phyloP scores from a whole-genome alignment of 805 yeast species.

The Lipomyces yamadae region DNA sequence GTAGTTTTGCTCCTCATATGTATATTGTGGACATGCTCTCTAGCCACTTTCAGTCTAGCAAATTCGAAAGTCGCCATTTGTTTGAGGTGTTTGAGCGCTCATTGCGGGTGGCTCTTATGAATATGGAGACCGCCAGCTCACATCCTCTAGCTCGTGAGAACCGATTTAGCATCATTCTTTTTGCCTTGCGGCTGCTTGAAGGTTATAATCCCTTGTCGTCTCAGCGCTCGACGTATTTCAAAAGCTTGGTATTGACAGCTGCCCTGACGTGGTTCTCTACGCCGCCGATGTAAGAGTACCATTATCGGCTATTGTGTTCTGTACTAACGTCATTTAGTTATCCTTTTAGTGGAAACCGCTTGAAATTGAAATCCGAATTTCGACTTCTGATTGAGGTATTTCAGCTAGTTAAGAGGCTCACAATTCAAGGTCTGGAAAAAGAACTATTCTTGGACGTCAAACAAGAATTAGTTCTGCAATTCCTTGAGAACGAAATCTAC shows the following conservation, averaged over 20 bases:
- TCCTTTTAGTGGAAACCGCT: slow-evolving; percentile 84
- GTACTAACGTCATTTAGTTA: slow-evolving; percentile 44
- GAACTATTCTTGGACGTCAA: slow-evolving; percentile 51
- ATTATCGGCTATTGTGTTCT: neutral
- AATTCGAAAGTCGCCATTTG: slow-evolving; percentile 71
- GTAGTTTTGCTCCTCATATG: slow-evolving; percentile 67
- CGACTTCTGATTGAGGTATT: slow-evolving; percentile 61
- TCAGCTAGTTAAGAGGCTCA: slow-evolving; percentile 41
- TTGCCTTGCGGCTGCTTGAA: slow-evolving; percentile 67
- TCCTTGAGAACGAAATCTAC: slow-evolving; percentile 76
- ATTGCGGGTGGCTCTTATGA: slow-evolving; percentile 50
- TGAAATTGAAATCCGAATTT: slow-evolving; percentile 72
- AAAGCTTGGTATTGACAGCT: slow-evolving; percentile 62
- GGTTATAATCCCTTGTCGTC: slow-evolving; percentile 59
- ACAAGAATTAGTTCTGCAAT: slow-evolving; percentile 59
- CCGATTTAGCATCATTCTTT: slow-evolving; percentile 73
- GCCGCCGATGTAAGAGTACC: slow-evolving; percentile 48
- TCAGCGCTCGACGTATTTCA: slow-evolving; percentile 53
- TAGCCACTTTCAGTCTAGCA: slow-evolving; percentile 79
- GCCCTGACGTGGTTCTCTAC: slow-evolving; percentile 78
- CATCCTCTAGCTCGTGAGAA: slow-evolving; percentile 82
- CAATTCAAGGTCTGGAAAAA: slow-evolving; percentile 22
- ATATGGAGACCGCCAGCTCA: slow-evolving; percentile 67
- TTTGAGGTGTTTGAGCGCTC: slow-evolving; percentile 70
- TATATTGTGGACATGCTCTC: slow-evolving; percentile 68